Evolutionary conservation across 345 rosid genomes (phyloP).

Genomic region (Anacardium occidentale): DNA sequence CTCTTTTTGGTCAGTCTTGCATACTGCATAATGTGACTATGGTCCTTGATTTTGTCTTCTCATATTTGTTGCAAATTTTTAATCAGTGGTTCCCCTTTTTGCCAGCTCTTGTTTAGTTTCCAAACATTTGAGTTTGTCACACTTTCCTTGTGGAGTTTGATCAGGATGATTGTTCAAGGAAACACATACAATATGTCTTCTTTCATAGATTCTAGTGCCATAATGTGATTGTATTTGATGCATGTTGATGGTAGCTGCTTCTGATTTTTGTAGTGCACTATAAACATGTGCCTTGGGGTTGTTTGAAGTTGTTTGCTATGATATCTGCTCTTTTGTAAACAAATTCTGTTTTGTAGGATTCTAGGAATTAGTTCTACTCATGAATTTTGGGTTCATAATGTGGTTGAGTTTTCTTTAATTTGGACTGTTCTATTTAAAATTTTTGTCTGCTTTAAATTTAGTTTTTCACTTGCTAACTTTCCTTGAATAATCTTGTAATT

Average conservation of each 20-base stretch:
- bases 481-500: constrained; percentile 15
- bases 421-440: not conserved
- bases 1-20: not conserved
- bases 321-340: not conserved
- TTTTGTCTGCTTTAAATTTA: not conserved
- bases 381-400: not conserved
- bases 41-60: not conserved
- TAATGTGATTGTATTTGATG: not conserved
- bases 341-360: not conserved
- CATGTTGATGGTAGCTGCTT: not conserved
- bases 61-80: not conserved
- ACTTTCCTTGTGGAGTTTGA: not conserved
- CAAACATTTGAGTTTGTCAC: not conserved
- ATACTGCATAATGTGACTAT: not conserved
- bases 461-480: not conserved
- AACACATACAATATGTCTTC: not conserved
- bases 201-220: not conserved
- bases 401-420: not conserved
- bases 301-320: not conserved
- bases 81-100: not conserved
- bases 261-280: not conserved
- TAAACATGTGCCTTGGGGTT: not conserved
- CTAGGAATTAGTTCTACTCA: not conserved
- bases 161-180: not conserved
- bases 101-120: not conserved